Evolutionary conservation across 257 asterid species (phyloP).

Genomic region (Nicotiana noctiflora): DNA sequence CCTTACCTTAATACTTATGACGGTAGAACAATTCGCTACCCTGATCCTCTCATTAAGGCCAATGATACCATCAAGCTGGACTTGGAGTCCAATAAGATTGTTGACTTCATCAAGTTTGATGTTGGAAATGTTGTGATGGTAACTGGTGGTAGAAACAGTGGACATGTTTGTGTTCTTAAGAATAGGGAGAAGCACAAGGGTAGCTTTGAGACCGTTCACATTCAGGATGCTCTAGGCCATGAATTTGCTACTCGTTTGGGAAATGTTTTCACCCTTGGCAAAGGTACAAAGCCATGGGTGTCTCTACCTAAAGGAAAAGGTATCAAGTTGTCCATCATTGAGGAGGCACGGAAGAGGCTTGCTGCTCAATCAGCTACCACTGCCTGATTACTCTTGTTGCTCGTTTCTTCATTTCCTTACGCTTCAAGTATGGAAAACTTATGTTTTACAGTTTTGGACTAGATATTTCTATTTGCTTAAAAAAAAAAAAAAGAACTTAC

Average conservation of each 20-base stretch:
- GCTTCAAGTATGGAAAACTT: not conserved
- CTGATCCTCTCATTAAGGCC: slow-evolving; percentile 17
- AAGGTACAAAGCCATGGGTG: slow-evolving; percentile 47
- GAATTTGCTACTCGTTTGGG: too few species aligned
- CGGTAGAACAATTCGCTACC: slow-evolving; percentile 14
- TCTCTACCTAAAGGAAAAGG: slow-evolving; percentile 53
- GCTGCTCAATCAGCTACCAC: slow-evolving; percentile 14
- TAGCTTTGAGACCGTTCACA: too few species aligned
- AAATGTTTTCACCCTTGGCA: slow-evolving; percentile 25
- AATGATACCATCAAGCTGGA: slow-evolving; percentile 22
- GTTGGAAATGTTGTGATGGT: slow-evolving; percentile 53
- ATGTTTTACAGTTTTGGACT: not conserved
- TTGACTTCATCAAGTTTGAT: slow-evolving; percentile 42
- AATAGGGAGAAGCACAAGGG: slow-evolving; percentile 27
- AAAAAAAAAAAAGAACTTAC: too few species aligned
- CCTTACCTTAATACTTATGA: slow-evolving; percentile 11
- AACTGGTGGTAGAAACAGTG: slow-evolving; percentile 51
- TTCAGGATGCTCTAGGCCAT: too few species aligned
- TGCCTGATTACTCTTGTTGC: not conserved
- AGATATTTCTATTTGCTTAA: not conserved
- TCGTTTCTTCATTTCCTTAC: not conserved
- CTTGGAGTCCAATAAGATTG: slow-evolving; percentile 14
- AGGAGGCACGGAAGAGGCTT: slow-evolving; percentile 38
- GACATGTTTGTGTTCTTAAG: slow-evolving; percentile 45
- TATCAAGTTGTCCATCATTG: slow-evolving; percentile 38